Evolutionary conservation across 2,329 filamentous ascomycete genomes (phyloP).

Genomic region (Fusarium metavorans): DNA sequence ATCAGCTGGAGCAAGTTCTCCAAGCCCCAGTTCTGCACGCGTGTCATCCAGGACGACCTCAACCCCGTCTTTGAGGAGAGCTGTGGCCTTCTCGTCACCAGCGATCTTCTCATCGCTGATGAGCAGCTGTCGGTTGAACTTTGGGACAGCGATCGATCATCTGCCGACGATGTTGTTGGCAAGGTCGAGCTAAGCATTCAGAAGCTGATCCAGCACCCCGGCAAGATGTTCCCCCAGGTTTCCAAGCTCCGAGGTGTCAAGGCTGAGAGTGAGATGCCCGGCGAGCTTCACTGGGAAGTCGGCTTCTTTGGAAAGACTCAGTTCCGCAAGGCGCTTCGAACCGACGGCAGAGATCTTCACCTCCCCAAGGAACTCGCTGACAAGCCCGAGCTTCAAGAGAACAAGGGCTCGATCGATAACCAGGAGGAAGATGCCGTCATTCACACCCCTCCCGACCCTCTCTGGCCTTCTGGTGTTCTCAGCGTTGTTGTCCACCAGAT

Average conservation of each 20-base stretch:
- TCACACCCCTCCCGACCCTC: constrained; percentile 92
- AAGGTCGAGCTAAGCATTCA: constrained; percentile 95
- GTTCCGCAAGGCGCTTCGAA: constrained; percentile 85
- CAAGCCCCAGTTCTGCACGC: constrained; percentile 97
- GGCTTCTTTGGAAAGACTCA: constrained; percentile 94
- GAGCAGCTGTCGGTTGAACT: constrained; percentile 94
- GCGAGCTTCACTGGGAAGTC: constrained; percentile 94
- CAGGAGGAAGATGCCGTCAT: constrained; percentile 84
- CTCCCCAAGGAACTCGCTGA: constrained; percentile 81
- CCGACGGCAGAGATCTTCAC: constrained; percentile 84
- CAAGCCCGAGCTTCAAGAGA: constrained; percentile 83
- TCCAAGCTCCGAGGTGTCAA: constrained; percentile 87
- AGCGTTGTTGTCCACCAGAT: constrained; percentile 93
- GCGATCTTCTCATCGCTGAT: constrained; percentile 91
- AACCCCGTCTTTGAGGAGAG: constrained; percentile 95
- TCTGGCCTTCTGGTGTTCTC: constrained; percentile 93
- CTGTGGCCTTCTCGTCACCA: constrained; percentile 85
- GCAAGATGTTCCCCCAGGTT: constrained; percentile 90
- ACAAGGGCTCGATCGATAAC: constrained; percentile 80
- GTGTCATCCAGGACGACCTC: constrained; percentile 93
- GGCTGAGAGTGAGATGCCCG: constrained; percentile 88
- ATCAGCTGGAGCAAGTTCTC: constrained; percentile 95
- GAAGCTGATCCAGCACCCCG: constrained; percentile 91
- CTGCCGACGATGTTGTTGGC: constrained; percentile 93
- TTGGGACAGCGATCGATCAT: constrained; percentile 95